phyloP scores from a whole-genome alignment of 2,329 filamentous ascomycete species.

The Aspergillus felis region DNA sequence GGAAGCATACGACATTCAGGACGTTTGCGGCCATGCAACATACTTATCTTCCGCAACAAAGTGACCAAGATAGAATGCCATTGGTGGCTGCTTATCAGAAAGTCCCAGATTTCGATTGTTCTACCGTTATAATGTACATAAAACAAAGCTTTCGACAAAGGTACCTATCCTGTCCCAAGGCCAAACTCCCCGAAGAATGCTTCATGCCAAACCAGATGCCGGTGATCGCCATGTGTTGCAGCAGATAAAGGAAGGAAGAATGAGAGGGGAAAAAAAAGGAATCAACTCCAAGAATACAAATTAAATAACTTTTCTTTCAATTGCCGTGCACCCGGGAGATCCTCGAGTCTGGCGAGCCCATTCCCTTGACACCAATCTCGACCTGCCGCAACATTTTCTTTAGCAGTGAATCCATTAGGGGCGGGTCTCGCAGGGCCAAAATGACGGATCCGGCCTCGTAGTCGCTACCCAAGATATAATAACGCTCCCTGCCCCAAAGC shows the following conservation, averaged over 20 bases:
- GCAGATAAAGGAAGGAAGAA: slow-evolving; percentile 2
- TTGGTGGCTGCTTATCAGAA: background rate
- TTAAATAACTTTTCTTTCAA: background rate
- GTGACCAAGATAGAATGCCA: background rate
- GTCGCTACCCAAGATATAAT: slow-evolving; percentile 32
- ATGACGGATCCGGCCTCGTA: slow-evolving; percentile 37
- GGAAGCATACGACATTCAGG: background rate
- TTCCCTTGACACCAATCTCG: slow-evolving; percentile 24
- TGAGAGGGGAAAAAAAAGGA: slow-evolving; percentile 1
- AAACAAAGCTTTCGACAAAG: background rate
- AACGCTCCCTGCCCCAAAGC: slow-evolving; percentile 27
- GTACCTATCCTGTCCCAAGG: background rate
- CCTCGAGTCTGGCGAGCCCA: slow-evolving; percentile 25
- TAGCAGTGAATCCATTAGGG: slow-evolving; percentile 26
- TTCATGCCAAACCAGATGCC: background rate
- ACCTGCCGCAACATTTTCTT: slow-evolving; percentile 28
- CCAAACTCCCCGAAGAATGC: background rate
- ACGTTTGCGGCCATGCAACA: slow-evolving; percentile 19
- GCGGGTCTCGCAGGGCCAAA: slow-evolving; percentile 23
- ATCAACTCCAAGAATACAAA: background rate
- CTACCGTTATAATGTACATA: slow-evolving; percentile 7
- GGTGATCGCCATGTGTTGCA: background rate
- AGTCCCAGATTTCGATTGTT: background rate
- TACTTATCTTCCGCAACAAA: background rate
- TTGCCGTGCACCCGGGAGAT: slow-evolving; percentile 18